Base-by-base conservation (phyloP, 2,329 filamentous ascomycete genomes). In the Fusarium mexicanum region DNA sequence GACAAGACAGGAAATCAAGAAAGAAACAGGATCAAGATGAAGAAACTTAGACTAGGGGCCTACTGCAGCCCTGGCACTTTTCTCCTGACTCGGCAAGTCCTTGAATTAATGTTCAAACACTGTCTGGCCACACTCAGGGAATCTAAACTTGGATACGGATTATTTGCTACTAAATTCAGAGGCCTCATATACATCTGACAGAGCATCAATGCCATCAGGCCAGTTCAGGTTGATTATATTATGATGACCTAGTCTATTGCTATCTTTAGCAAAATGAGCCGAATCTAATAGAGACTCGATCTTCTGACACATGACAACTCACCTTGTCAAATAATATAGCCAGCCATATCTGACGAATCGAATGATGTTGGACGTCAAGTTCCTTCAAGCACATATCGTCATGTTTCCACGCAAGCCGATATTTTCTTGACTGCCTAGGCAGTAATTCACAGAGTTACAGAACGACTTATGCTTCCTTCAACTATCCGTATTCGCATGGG, bases 1-100 rank as follows among this genome's bases (percentile, higher is more conserved):
- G 54, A 64, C 58, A 65, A 73, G 57, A 59, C 50, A 46, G 48
- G 48, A 70, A 57, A 57, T 55, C 20, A n/a, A 33, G 43, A 69
- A 69, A 59, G 48, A 65, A 57, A 33, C n/a, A 48, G 17, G 41
- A 50, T 38, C 22, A 29, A 41, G 38, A 47, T 35, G 31, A 57
- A 73, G 37, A 73, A 70, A 54, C 57, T 63, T 63, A 12, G 43
- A 47, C 53, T 35, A 29, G 40, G 67, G 51, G 10, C 26, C 20
- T 16, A 20, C 11, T 60, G 20, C 18, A 35, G 44, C 24, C 26
- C 38, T 57, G 29, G 37, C 40, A 35, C 37, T 29, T 38, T 26
- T 51, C 55, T 38, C 43, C 41, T 29, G n/a, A 48, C 31, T 46
- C n/a, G 29, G 40, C 38, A 47, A 26, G 29, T 24, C 24, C 31